phyloP scores from a whole-genome alignment of 1,284 basidiomycete species.

The Apiotrichum akiyoshidainum region DNA sequence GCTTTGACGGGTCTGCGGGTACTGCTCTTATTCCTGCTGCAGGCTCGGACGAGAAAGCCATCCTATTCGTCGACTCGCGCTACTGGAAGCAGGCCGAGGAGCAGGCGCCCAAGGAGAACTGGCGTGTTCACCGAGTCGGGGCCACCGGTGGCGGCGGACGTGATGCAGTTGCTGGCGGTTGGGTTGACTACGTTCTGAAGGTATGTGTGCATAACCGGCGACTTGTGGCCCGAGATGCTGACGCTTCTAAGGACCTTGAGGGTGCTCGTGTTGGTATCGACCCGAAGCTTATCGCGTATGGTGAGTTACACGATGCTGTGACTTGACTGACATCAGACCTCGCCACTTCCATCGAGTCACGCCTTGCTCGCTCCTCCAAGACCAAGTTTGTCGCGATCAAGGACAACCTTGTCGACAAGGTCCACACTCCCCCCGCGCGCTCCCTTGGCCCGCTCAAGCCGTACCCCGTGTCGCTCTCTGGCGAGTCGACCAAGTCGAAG shows the following conservation, averaged over 20 bases:
- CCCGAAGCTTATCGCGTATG: slow-evolving; percentile 77
- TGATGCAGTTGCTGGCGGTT: slow-evolving; percentile 58
- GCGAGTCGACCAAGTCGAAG: slow-evolving; percentile 50
- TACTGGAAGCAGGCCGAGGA: slow-evolving; percentile 82
- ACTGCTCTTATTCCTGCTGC: slow-evolving; percentile 69
- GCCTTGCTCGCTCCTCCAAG: slow-evolving; percentile 53
- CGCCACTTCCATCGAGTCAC: slow-evolving; percentile 24
- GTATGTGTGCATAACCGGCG: slow-evolving; percentile 34
- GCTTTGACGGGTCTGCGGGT: slow-evolving; percentile 83
- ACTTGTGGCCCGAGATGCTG: neutral
- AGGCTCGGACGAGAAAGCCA: slow-evolving; percentile 55
- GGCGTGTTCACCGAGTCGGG: slow-evolving; percentile 71
- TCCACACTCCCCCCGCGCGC: slow-evolving; percentile 70
- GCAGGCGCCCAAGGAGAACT: slow-evolving; percentile 68
- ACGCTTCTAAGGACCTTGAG: slow-evolving; percentile 54
- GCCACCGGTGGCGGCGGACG: slow-evolving; percentile 51
- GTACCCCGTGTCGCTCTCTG: slow-evolving; percentile 71
- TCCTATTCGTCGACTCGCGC: slow-evolving; percentile 76
- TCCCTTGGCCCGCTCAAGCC: slow-evolving; percentile 67
- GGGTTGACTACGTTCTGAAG: slow-evolving; percentile 71
- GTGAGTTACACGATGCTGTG: too few relatives aligned
- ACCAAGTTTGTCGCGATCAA: slow-evolving; percentile 59
- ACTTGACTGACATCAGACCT: slow-evolving; percentile 15
- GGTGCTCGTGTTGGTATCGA: slow-evolving; percentile 75
- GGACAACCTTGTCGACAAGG: slow-evolving; percentile 77